Percentiles rank a stretch among this genome's conserved stretches.
These are phyloP conservation scores for Globisporangium paroecandrum DNA, from an alignment of 352 stramenopile species.

Conservation along the genomic window DNA sequence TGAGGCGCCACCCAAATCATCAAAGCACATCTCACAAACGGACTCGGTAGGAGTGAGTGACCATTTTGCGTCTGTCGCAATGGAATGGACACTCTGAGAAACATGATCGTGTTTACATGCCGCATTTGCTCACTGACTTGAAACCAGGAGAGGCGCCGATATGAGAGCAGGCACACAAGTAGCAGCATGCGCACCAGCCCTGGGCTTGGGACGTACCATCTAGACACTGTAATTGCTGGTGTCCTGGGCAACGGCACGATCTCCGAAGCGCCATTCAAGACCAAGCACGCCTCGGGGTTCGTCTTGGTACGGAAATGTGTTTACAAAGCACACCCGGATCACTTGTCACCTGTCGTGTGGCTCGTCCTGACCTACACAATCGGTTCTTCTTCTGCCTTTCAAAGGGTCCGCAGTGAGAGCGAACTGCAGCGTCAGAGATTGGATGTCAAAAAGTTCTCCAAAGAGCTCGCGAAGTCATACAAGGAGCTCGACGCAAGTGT, in stretches of 20 bases:
- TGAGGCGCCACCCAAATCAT: background rate
- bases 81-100: background rate
- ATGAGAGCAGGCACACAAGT: background rate
- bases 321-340: background rate
- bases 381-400: background rate
- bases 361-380: background rate
- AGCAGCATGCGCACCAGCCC: slow-evolving; percentile 9
- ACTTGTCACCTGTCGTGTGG: background rate
- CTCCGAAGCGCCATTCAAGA: slow-evolving; percentile 23
- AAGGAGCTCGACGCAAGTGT: slow-evolving; percentile 32
- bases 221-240: slow-evolving; percentile 17
- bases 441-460: slow-evolving; percentile 32
- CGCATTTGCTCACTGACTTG: background rate
- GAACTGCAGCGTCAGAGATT: slow-evolving; percentile 29
- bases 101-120: background rate
- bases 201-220: slow-evolving; percentile 22
- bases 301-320: slow-evolving; percentile 20
- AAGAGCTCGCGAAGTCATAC: slow-evolving; percentile 56
- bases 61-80: background rate
- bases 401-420: slow-evolving; percentile 40
- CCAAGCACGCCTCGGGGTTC: slow-evolving; percentile 34
- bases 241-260: slow-evolving; percentile 17
- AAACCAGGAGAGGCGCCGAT: background rate
- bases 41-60: background rate
- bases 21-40: background rate